A percentile compares a stretch with the other conserved stretches of the same genome.
These are phyloP conservation scores for Cryptosporidium baileyi DNA, from an alignment of 169 alveolate genomes.

Conservation along the genomic window DNA sequence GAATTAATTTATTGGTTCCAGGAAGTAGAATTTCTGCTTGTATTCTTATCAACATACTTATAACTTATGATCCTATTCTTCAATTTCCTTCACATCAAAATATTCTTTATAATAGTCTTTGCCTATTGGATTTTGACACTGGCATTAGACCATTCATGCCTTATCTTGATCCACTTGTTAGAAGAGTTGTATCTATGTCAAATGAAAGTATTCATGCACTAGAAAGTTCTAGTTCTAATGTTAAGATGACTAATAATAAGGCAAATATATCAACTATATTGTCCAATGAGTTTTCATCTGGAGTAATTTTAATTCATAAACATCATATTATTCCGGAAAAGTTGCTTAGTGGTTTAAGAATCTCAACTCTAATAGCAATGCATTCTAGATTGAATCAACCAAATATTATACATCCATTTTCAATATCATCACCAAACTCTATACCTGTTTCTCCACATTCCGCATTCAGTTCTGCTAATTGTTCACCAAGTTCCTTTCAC, in stretches of 20 bases:
- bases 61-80: slow-evolving; percentile 16
- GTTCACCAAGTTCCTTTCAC: slow-evolving; percentile 32
- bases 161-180: slow-evolving; percentile 23
- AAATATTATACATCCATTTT: slow-evolving; percentile 20
- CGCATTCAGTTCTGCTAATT: neutral
- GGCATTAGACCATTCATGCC: slow-evolving; percentile 55
- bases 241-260: neutral
- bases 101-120: slow-evolving; percentile 11
- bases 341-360: slow-evolving; percentile 9
- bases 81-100: slow-evolving; percentile 31
- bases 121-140: slow-evolving; percentile 38
- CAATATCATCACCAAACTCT: slow-evolving; percentile 27
- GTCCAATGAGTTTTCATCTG: slow-evolving; percentile 1
- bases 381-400: slow-evolving; percentile 56
- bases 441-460: slow-evolving; percentile 59
- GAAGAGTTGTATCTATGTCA: slow-evolving; percentile 27
- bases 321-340: slow-evolving; percentile 55
- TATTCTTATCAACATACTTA: slow-evolving; percentile 7
- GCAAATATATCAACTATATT: neutral
- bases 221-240: neutral
- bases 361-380: slow-evolving; percentile 56
- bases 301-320: slow-evolving; percentile 31
- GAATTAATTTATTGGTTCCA: slow-evolving; percentile 20
- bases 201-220: slow-evolving; percentile 24
- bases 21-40: slow-evolving; percentile 54